Base-by-base conservation (phyloP, 2,329 filamentous ascomycete genomes). In the Curvularia eragrostidis region DNA sequence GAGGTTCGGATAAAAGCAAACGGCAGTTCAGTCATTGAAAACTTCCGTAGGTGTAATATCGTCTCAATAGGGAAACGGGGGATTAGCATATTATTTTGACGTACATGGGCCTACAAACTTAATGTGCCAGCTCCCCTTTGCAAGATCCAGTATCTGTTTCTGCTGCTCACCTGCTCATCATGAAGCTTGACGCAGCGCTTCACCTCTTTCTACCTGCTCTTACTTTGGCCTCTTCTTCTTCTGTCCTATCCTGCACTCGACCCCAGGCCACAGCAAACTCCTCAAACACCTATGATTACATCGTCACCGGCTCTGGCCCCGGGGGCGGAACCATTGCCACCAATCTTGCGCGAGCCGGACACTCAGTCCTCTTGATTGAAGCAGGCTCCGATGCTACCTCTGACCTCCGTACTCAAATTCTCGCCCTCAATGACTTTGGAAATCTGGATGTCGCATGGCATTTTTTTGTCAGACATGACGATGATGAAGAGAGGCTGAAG, bases 401-500 rank as follows among this genome's bases (percentile, higher is more conserved):
- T 47, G 71, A 76, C 18, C 74, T 78, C 49, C 79, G 64, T 78
- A 84, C 57, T 76, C 81, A 32, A 78, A 84, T 19, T 82, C 85
- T 18, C 79, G 81, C 10, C 76, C 84, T 63, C 78, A 83, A 28
- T 77, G 79, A 54, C 26, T 57, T 50, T 9, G 36, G 49, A 12
- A 59, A 59, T 24, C 18, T 52, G 3, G 30, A 42, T 34, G 79
- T 82, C 1, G 83, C 82, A 5, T 83, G 87, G 86, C 82, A 86
- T 64, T 87, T 84, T 71, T 88, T 83, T 56, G 83, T 87, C 7
- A 80, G 80, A 32, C 85, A 87, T 68, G 87, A 85, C 64, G 75
- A 79, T 5, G 79, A 87, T 58, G 72, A 83, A 24, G 74, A 75
- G 32, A 79, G 81, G 24, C 81, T 84, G 58, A 77, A 81, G 26